Evolutionary conservation across 495 filamentous ascomycete species (phyloP), one percentile per base, ranked within the genome.

Genomic region (Lepidopterella palustris): DNA sequence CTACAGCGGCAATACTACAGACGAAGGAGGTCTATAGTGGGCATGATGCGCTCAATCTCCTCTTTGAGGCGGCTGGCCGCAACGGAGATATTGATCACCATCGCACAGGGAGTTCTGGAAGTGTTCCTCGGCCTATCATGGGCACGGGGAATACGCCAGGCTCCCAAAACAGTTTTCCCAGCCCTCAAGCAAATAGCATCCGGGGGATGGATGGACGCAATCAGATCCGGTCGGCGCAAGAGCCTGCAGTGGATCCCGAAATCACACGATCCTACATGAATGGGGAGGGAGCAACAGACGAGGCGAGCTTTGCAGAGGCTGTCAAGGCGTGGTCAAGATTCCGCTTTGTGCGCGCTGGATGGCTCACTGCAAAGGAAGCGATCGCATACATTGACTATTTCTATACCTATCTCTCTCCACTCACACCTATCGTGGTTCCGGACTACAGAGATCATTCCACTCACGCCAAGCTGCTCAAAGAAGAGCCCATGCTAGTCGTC

Each of bases 341-440:
- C 66, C 84, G 91, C 56, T 97, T 97, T 71, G 92, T 97, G 20
- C 86, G 89, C 52, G 90, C 89, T 6, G 93, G 93, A 21, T 98
- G 93, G 93, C 92, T 98, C 66, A 96, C 90, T 0, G 89, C 92
- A 1, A 82, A 85, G 63, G 93, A 98, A 71, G 92, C 88, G 1
- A 89, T 97, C 70, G 84, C 82, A 26, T 98, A 97, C 69, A 87
- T 98, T 63, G 84, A 88, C 68, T 97, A 97, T 70, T 98, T 96
- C 74, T 96, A 96, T 71, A 81, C 86, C 55, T 87, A 90, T 63
- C 81, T 97, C 1, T 88, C 90, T 3, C 91, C 91, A 3, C 77
- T 98, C 68, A 97, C 93, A 27, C 95, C 95, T 1, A 91, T 97
- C 24, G 88, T 87, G 6, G 86, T 90, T 2, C 89, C 90, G 3